Base-by-base conservation (phyloP, 257 asterid genomes). In the Cordia subcordata region DNA sequence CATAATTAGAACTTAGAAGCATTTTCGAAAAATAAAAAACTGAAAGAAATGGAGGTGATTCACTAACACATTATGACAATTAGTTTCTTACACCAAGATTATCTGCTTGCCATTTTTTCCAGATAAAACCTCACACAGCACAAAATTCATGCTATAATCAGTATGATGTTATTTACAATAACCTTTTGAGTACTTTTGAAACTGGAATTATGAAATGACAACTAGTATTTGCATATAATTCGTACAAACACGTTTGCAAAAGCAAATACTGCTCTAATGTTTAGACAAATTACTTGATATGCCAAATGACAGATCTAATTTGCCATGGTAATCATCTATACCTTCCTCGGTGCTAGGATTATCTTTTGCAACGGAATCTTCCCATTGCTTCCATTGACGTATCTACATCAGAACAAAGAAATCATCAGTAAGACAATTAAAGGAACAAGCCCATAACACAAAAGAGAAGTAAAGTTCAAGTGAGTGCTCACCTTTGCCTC, bases 351-450 rank as follows among this genome's bases (percentile, higher is more conserved):
- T 20, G 38, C 75, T 79, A 70, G 58, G 78, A 66, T 77, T 81
- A 60, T 71, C 94, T 70, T 82, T 81, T 5, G 84, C 81, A 60
- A 93, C 83, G 51, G 90, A 61, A 65, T 86, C 89, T 66, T 93
- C 99, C 97, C 97, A 93, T 21, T 64, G 66, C 88, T 93, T 93
- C 96, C 97, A 86, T 85, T 83, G 96, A 37, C 90, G 80, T 69
- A 89, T 93, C 99, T 89, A 63, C n/a, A 53, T 60, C 69, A 37
- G 72, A 65, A 52, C 32, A 61, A 62, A 46, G 49, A 55, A 39
- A 44, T 50, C 35, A 4, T 52, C 20, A 14, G 40, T 51, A 53
- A 58, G 56, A 49, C 8, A 10, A 17, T 45, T 15, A 40, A 18
- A 60, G 53, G 16, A 64, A 10, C 16, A 21, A 23, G 17, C 0